Conservation (phyloP, 2,329 filamentous ascomycete species). For the Drechslera avenae region DNA sequence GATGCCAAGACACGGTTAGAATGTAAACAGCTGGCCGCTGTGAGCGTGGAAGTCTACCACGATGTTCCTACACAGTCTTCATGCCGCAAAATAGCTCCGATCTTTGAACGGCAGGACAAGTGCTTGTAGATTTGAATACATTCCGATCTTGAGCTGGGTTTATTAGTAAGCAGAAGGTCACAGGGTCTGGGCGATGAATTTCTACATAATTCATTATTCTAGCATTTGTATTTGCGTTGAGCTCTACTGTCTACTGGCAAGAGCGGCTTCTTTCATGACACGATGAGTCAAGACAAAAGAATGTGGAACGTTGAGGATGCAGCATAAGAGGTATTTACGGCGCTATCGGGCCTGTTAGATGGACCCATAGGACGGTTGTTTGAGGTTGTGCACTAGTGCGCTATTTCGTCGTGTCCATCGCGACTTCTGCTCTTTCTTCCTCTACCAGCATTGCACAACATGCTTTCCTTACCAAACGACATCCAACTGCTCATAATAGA, state of each 20-base stretch:
- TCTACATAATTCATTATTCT: neutral
- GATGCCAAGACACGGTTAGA: conserved; percentile 6
- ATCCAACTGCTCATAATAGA: conserved; percentile 1
- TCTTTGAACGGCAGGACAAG: conserved; percentile 8
- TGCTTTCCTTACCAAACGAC: neutral
- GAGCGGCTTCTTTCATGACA: neutral
- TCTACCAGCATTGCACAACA: neutral
- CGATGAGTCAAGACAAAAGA: too few species aligned
- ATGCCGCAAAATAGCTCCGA: conserved; percentile 9
- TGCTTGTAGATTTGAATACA: conserved; percentile 10
- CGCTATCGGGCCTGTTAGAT: neutral
- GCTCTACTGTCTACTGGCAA: too few species aligned
- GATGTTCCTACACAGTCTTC: conserved; percentile 6
- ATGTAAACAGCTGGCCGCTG: conserved; percentile 1
- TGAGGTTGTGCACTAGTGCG: too few species aligned
- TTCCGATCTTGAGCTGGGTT: neutral
- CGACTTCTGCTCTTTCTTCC: neutral
- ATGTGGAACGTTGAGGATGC: too few species aligned
- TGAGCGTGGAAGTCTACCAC: conserved; percentile 3
- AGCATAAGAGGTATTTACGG: too few species aligned
- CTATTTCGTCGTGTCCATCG: too few species aligned
- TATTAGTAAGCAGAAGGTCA: neutral
- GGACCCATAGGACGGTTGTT: neutral
- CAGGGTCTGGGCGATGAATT: too few species aligned
- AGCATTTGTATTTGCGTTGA: too few species aligned